A percentile compares a stretch with the other conserved stretches of the same genome.
phyloP scores from a whole-genome alignment of 2,329 filamentous ascomycete genomes.

The Stagonosporopsis rhizophila region DNA sequence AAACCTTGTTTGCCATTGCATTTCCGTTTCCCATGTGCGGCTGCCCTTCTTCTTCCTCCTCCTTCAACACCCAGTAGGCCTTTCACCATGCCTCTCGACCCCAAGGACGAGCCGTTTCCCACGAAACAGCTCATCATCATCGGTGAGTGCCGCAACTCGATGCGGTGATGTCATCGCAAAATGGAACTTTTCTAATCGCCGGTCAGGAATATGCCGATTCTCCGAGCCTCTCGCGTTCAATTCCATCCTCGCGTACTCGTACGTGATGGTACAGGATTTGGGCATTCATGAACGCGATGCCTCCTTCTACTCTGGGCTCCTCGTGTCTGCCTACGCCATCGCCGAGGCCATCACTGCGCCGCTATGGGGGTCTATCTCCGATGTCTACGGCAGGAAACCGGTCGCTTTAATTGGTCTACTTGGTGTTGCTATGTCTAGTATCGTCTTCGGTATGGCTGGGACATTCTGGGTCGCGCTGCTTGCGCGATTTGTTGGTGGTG shows the following conservation, averaged over 20 bases:
- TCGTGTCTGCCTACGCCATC: conserved; percentile 89
- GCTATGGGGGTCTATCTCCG: conserved; percentile 53
- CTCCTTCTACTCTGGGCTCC: conserved; percentile 83
- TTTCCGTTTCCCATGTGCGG: conserved; percentile 22
- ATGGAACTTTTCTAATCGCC: conserved; percentile 28
- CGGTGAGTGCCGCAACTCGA: conserved; percentile 35
- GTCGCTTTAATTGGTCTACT: conserved; percentile 62
- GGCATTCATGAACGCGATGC: conserved; percentile 53
- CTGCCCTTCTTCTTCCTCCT: conserved; percentile 18
- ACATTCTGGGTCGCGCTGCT: conserved; percentile 85
- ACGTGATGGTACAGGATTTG: conserved; percentile 49
- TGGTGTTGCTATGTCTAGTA: conserved; percentile 82
- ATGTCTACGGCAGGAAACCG: conserved; percentile 51
- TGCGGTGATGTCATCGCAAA: conserved; percentile 27
- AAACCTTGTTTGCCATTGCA: conserved; percentile 21
- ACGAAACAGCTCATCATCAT: conserved; percentile 56
- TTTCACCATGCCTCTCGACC: conserved; percentile 38
- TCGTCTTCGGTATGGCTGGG: conserved; percentile 80
- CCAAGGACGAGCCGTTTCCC: conserved; percentile 52
- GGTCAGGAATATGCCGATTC: conserved; percentile 83
- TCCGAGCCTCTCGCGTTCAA: conserved; percentile 93
- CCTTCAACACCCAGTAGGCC: conserved; percentile 26
- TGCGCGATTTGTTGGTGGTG: conserved; percentile 78
- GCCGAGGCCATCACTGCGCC: conserved; percentile 87
- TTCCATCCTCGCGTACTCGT: conserved; percentile 84